A percentile compares a stretch with the other conserved stretches of the same genome.
phyloP scores from a whole-genome alignment of 495 filamentous ascomycete genomes.

The Talaromyces ruber region DNA sequence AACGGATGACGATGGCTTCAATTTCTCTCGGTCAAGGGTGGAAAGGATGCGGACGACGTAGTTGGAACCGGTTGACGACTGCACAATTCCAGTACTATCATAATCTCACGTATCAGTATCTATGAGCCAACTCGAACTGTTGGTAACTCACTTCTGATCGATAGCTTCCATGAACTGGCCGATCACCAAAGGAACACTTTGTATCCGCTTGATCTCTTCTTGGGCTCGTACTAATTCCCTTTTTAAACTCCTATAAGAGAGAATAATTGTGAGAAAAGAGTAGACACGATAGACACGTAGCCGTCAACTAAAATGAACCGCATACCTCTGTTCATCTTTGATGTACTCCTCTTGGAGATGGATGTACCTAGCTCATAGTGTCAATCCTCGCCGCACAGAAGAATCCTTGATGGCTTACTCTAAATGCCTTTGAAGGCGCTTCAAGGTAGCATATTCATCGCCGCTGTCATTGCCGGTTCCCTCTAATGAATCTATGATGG shows the following conservation, averaged over 20 bases:
- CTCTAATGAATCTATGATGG: slow-evolving; percentile 83
- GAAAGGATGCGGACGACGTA: slow-evolving; percentile 98
- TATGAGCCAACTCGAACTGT: slow-evolving; percentile 11
- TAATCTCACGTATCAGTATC: background rate
- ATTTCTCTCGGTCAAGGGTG: slow-evolving; percentile 92
- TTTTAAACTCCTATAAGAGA: slow-evolving; percentile 73
- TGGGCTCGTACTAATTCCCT: slow-evolving; percentile 94
- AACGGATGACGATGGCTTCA: slow-evolving; percentile 96
- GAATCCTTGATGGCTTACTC: slow-evolving; percentile 50
- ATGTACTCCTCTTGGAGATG: slow-evolving; percentile 99
- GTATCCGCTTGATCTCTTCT: slow-evolving; percentile 99
- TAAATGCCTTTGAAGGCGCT: slow-evolving; percentile 90
- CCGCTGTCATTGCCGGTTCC: slow-evolving; percentile 69
- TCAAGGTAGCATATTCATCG: slow-evolving; percentile 91
- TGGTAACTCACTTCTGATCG: slow-evolving; percentile 72
- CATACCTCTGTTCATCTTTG: slow-evolving; percentile 96
- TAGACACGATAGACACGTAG: background rate
- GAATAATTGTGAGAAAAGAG: background rate
- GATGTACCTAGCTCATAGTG: slow-evolving; percentile 61
- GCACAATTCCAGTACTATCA: slow-evolving; percentile 88
- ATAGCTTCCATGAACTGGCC: slow-evolving; percentile 99
- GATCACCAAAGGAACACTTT: slow-evolving; percentile 95
- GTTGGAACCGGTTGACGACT: slow-evolving; percentile 96
- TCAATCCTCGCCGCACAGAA: slow-evolving; percentile 17
- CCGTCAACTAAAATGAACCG: background rate